A percentile compares a stretch with the other conserved stretches of the same genome.
phyloP scores from a whole-genome alignment of 352 stramenopile species.

The Aphanomyces cochlioides region DNA sequence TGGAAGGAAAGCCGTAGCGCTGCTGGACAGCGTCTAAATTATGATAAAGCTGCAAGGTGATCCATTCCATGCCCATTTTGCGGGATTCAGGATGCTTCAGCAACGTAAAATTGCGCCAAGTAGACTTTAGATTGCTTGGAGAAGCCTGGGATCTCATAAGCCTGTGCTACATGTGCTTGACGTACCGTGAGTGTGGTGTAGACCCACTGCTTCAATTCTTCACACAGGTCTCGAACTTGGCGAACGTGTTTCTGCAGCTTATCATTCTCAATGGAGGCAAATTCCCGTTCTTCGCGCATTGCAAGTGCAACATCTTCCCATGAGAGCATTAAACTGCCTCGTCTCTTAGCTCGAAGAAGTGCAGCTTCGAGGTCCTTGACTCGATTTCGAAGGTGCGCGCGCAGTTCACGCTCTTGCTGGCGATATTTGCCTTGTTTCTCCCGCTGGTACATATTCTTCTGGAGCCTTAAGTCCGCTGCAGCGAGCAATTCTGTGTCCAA shows the following conservation, averaged over 20 bases:
- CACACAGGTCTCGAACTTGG: slow-evolving; percentile 4
- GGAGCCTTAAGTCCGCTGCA: slow-evolving; percentile 8
- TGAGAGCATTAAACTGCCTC: slow-evolving; percentile 13
- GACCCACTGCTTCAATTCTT: slow-evolving; percentile 19
- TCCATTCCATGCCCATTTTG: slow-evolving; percentile 26
- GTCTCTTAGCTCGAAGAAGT: background rate
- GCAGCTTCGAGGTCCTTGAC: slow-evolving; percentile 18
- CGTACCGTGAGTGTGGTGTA: background rate
- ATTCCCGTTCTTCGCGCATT: slow-evolving; percentile 10
- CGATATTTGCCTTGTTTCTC: slow-evolving; percentile 30
- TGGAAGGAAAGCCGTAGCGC: slow-evolving; percentile 20
- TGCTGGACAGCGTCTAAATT: slow-evolving; percentile 15
- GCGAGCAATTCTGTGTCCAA: slow-evolving; percentile 10
- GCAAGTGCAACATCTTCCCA: slow-evolving; percentile 26
- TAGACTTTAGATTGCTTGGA: slow-evolving; percentile 13
- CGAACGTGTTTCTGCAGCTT: slow-evolving; percentile 10
- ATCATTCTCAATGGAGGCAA: background rate
- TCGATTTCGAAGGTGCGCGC: background rate
- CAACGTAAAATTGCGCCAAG: slow-evolving; percentile 24
- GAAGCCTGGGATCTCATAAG: background rate
- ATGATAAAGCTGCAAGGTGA: slow-evolving; percentile 22
- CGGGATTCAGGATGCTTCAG: slow-evolving; percentile 22
- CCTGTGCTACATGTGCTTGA: background rate
- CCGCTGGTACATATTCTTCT: slow-evolving; percentile 27
- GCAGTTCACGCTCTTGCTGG: slow-evolving; percentile 11